These are phyloP conservation scores for Phaffomyces opuntiae DNA, from an alignment of 805 yeast species.

Conservation along the genomic window DNA sequence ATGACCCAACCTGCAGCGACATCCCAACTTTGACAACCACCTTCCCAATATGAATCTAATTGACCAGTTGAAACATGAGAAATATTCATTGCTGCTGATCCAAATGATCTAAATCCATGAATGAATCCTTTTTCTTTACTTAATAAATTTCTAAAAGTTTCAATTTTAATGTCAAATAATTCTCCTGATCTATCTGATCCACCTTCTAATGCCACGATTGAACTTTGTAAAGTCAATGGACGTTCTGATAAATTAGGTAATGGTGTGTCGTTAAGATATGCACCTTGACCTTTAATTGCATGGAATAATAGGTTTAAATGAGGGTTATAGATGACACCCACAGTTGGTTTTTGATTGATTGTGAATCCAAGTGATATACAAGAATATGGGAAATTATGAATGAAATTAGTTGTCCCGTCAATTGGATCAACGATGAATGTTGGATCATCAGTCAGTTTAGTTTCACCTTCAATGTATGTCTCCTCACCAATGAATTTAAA, in stretches of 20 bases:
- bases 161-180: constrained; percentile 42
- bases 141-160: constrained; percentile 38
- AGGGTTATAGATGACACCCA: constrained; percentile 66
- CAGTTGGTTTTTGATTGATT: constrained; percentile 38
- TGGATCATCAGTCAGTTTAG: constrained; percentile 42
- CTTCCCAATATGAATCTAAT: constrained; percentile 61
- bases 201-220: constrained; percentile 53
- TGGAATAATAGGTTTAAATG: constrained; percentile 44
- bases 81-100: constrained; percentile 60
- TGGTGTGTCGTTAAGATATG: constrained; percentile 39
- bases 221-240: constrained; percentile 39
- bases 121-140: constrained; percentile 47
- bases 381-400: constrained; percentile 54
- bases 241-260: constrained; percentile 27
- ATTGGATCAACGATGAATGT: constrained; percentile 62
- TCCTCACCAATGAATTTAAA: constrained; percentile 59
- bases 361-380: constrained; percentile 58
- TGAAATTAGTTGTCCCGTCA: constrained; percentile 61
- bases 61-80: constrained; percentile 53
- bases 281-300: constrained; percentile 50
- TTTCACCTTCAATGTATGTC: constrained; percentile 41
- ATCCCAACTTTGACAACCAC: constrained; percentile 67
- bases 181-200: constrained; percentile 51
- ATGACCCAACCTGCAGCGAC: constrained; percentile 66
- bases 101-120: constrained; percentile 56